Evolutionary conservation across 1,284 basidiomycete genomes (phyloP).

Genomic region (Naganishia cerealis): DNA sequence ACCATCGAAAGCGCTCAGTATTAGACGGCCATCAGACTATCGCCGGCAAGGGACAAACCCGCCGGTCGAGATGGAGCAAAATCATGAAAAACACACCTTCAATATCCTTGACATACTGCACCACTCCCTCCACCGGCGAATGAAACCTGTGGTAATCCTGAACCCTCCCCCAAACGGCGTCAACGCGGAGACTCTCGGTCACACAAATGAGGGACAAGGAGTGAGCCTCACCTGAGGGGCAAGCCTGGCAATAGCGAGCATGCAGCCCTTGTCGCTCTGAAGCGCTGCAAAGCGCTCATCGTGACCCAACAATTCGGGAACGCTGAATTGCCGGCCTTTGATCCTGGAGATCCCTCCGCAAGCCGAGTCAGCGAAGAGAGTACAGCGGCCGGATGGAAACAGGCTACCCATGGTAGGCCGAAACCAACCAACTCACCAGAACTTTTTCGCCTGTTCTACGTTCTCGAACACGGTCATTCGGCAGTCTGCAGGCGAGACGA

Average conservation of each 20-base stretch:
- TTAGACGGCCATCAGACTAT: background rate
- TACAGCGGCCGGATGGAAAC: background rate
- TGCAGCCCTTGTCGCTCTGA: conserved; percentile 38
- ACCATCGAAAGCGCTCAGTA: background rate
- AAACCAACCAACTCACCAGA: conserved; percentile 59
- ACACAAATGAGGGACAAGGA: background rate
- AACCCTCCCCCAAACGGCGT: background rate
- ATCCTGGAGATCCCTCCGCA: conserved; percentile 57
- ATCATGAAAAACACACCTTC: conserved; percentile 41
- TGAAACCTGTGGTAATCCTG: conserved; percentile 86
- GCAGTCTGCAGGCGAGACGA: conserved; percentile 73
- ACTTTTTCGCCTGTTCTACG: conserved; percentile 63
- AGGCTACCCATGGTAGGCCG: no score
- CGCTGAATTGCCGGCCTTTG: conserved; percentile 71
- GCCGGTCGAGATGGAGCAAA: background rate
- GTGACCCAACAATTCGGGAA: conserved; percentile 64
- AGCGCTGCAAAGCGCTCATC: conserved; percentile 57
- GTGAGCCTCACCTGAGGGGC: conserved; percentile 57
- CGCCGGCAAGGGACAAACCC: conserved; percentile 31
- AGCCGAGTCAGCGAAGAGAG: background rate
- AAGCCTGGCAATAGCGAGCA: conserved; percentile 57
- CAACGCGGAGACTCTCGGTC: background rate
- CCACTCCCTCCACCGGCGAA: conserved; percentile 67
- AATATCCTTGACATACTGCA: conserved; percentile 58
- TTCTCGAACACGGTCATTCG: conserved; percentile 68